Evolutionary conservation across 179 eudicot genomes (phyloP).

Genomic region (Kewa caespitosa): DNA sequence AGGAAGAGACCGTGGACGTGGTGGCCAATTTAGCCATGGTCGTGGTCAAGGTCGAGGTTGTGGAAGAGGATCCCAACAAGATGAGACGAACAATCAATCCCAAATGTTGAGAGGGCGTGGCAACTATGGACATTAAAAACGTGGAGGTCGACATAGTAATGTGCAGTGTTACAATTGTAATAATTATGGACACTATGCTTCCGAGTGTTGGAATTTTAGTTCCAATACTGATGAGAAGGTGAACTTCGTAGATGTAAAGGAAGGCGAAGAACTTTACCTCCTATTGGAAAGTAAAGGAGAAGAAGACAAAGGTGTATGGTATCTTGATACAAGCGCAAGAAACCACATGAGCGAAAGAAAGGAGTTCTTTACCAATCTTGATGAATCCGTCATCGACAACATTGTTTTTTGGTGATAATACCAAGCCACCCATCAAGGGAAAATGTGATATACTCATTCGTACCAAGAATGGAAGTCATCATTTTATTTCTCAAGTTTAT

Average conservation of each 20-base stretch:
- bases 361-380: not conserved
- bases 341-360: conserved; percentile 23
- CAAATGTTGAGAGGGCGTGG: not conserved
- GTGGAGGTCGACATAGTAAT: not conserved
- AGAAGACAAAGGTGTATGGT: not conserved
- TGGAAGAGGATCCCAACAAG: not conserved
- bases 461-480: not conserved
- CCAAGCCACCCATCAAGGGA: conserved; percentile 7
- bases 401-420: conserved; percentile 10
- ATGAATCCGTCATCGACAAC: not conserved
- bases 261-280: not conserved
- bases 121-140: not conserved
- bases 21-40: not conserved
- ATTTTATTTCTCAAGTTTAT: conserved; percentile 5
- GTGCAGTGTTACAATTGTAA: conserved; percentile 14
- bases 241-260: not conserved
- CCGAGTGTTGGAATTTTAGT: not conserved
- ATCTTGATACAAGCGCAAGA: not conserved
- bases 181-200: conserved; percentile 11
- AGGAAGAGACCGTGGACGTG: not conserved
- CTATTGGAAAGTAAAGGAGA: not conserved
- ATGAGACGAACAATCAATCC: not conserved
- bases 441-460: not conserved
- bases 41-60: conserved; percentile 5
- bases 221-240: not conserved